Conservation (phyloP, 176 grass and related monocot species). For the Hyparrhenia diplandra region DNA sequence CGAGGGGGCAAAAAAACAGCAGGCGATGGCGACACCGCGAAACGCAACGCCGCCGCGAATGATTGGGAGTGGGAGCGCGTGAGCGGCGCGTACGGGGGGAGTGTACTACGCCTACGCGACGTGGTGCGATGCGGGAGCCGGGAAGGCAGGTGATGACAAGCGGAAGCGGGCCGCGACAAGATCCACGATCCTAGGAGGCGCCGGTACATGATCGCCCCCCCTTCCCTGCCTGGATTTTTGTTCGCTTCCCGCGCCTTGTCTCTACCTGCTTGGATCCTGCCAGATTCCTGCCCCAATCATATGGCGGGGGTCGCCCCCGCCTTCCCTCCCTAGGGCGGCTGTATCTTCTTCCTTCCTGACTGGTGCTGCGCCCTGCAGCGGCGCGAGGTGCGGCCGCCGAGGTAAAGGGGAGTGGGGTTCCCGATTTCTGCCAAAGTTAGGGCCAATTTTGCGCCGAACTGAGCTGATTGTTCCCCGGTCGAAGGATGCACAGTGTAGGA, state of each 20-base stretch:
- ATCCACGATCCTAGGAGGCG: conserved; percentile 52
- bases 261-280: conserved; percentile 40
- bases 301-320: neutral
- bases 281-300: conserved; percentile 30
- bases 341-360: neutral
- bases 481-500: neutral
- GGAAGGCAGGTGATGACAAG: conserved; percentile 16
- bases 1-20: neutral
- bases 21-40: conserved; percentile 8
- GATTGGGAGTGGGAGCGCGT: conserved; percentile 12
- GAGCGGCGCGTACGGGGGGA: conserved; percentile 21
- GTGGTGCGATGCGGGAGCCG: neutral
- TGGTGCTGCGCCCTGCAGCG: neutral
- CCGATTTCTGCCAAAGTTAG: neutral
- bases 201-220: conserved; percentile 19
- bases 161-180: conserved; percentile 44
- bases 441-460: neutral
- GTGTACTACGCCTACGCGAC: neutral
- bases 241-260: conserved; percentile 33
- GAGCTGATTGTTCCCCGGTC: neutral
- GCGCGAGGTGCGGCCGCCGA: neutral
- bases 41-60: conserved; percentile 30
- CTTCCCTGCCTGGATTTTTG: conserved; percentile 42
- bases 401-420: neutral
- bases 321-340: neutral